Evolutionary conservation across 257 asterid genomes (phyloP).

Genomic region (Ocimum tenuiflorum): DNA sequence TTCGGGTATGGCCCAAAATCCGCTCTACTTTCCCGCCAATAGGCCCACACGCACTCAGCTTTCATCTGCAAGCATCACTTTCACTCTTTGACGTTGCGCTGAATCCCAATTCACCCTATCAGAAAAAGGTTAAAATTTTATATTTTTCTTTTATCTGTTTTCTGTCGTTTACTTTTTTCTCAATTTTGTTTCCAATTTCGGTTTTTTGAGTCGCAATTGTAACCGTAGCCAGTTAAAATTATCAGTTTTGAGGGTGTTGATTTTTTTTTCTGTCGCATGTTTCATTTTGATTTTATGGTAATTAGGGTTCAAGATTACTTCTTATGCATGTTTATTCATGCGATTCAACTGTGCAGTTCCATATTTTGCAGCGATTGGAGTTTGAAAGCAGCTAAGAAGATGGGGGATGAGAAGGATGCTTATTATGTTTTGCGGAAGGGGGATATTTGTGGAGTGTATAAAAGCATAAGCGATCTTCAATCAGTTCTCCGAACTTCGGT

Average conservation of each 20-base stretch:
- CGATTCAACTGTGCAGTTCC: slow-evolving; percentile 7
- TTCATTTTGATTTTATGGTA: slow-evolving; percentile 7
- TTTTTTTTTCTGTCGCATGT: neutral
- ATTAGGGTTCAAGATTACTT: slow-evolving; percentile 27
- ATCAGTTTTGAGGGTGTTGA: neutral
- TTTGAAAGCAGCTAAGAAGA: slow-evolving; percentile 19
- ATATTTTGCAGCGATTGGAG: slow-evolving; percentile 23
- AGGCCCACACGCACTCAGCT: slow-evolving; percentile 24
- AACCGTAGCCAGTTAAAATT: neutral
- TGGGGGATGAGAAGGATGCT: slow-evolving; percentile 87
- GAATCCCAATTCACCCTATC: neutral
- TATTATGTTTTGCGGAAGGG: slow-evolving; percentile 82
- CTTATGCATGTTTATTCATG: neutral
- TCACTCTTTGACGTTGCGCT: slow-evolving; percentile 17
- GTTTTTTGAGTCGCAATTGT: neutral
- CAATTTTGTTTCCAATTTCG: neutral
- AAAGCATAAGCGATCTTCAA: slow-evolving; percentile 81
- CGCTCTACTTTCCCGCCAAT: slow-evolving; percentile 29
- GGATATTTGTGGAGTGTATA: slow-evolving; percentile 67
- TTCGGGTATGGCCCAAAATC: neutral
- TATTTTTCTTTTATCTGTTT: neutral
- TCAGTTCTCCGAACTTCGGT: slow-evolving; percentile 66
- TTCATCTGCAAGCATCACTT: neutral
- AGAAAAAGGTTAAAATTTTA: neutral
- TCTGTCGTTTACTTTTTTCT: neutral